Evolutionary conservation across 2,329 filamentous ascomycete genomes (phyloP).

Genomic region (Achaetomium macrosporum): DNA sequence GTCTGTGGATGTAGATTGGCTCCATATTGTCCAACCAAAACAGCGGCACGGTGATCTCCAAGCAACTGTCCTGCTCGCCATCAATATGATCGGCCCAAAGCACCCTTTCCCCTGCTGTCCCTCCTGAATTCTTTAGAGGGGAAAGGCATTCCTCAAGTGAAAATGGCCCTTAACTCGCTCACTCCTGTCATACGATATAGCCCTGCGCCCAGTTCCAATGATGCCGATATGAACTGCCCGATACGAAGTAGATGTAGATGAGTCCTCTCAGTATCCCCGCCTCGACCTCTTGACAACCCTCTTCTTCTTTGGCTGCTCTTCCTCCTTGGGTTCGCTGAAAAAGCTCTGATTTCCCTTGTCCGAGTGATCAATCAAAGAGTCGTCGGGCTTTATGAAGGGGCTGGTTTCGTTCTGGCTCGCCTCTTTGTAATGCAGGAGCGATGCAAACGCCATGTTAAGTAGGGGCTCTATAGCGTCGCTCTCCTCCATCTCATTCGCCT

Average conservation of each 20-base stretch:
- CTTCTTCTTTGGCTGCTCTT: conserved; percentile 14
- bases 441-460: conserved; percentile 37
- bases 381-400: conserved; percentile 15
- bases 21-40: conserved; percentile 2
- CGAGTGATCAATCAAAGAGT: conserved; percentile 17
- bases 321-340: conserved; percentile 15
- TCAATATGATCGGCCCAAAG: conserved; percentile 7
- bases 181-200: background rate
- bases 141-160: background rate
- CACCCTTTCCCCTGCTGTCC: background rate
- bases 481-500: conserved; percentile 35
- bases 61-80: conserved; percentile 8
- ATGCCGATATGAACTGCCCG: background rate
- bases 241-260: background rate
- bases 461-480: conserved; percentile 38
- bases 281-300: conserved; percentile 9
- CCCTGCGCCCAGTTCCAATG: background rate
- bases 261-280: conserved; percentile 14
- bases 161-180: background rate
- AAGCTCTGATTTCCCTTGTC: conserved; percentile 23
- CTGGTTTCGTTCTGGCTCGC: conserved; percentile 1
- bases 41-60: conserved; percentile 14
- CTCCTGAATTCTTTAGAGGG: background rate
- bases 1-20: background rate
- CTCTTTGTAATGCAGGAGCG: conserved; percentile 26